Evolutionary conservation across 2,329 filamentous ascomycete species (phyloP).

Genomic region (Chaetomium sp.): DNA sequence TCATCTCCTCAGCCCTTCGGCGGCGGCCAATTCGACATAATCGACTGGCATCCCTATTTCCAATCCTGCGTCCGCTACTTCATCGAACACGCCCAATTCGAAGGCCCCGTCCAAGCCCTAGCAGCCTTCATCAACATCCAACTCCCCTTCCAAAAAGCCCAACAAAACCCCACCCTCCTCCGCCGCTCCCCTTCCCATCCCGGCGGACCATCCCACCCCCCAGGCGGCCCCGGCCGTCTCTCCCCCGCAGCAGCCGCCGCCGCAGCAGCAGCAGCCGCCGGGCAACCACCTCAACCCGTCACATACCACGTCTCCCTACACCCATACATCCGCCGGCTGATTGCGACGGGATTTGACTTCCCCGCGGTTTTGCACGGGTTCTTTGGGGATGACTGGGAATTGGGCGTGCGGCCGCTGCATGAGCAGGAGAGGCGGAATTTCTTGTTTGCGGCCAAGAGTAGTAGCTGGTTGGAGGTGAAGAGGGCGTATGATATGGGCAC

Average conservation of each 20-base stretch:
- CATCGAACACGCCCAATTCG: constrained; percentile 83
- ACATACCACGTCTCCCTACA: constrained; percentile 58
- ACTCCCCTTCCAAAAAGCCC: constrained; percentile 70
- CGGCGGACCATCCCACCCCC: not conserved
- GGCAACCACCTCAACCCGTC: not conserved
- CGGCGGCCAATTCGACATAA: constrained; percentile 62
- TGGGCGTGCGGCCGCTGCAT: constrained; percentile 74
- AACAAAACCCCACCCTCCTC: constrained; percentile 37
- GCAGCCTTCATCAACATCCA: constrained; percentile 89
- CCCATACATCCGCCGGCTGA: constrained; percentile 82
- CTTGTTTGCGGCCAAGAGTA: constrained; percentile 89
- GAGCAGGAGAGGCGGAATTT: constrained; percentile 91
- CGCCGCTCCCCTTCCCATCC: constrained; percentile 29
- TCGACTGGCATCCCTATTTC: constrained; percentile 89
- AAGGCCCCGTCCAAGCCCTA: constrained; percentile 73
- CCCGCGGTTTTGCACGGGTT: constrained; percentile 85
- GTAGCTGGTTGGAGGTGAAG: constrained; percentile 84
- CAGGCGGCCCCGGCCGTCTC: not conserved
- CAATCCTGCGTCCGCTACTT: constrained; percentile 89
- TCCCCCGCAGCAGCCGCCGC: constrained; percentile 21
- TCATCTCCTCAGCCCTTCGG: constrained; percentile 36
- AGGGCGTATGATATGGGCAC: constrained; percentile 81
- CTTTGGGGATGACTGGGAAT: constrained; percentile 88
- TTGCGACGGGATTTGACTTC: constrained; percentile 87
- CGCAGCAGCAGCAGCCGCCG: not conserved